Evolutionary conservation across 2,329 filamentous ascomycete species (phyloP).

Genomic region (Fusarium sp.): DNA sequence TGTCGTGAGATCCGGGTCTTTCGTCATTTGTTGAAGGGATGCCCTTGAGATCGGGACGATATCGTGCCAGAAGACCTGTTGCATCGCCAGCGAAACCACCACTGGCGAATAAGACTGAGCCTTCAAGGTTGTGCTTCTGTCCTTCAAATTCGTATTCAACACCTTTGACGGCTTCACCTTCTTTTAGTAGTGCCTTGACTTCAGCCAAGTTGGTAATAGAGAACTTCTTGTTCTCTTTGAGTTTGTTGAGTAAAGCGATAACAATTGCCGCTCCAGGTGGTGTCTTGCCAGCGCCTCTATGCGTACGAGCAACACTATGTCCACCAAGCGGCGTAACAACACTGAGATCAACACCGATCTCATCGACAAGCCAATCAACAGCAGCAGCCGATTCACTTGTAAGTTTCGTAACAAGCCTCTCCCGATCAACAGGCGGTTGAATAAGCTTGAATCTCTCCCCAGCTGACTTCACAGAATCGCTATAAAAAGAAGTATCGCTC

Average conservation of each 20-base stretch:
- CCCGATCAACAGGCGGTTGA: constrained; percentile 48
- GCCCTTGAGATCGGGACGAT: constrained; percentile 69
- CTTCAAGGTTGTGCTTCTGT: constrained; percentile 52
- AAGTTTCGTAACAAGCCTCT: constrained; percentile 61
- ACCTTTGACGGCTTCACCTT: constrained; percentile 57
- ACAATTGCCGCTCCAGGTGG: constrained; percentile 72
- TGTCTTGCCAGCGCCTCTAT: constrained; percentile 65
- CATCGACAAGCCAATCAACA: constrained; percentile 67
- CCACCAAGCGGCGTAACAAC: constrained; percentile 70
- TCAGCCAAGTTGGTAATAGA: constrained; percentile 63
- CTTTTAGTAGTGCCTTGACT: constrained; percentile 62
- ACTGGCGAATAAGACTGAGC: constrained; percentile 68
- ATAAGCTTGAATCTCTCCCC: constrained; percentile 55
- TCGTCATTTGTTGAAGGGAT: constrained; percentile 73
- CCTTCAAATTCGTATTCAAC: constrained; percentile 61
- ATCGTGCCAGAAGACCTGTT: constrained; percentile 64
- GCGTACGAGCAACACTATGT: constrained; percentile 60
- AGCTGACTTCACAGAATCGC: constrained; percentile 68
- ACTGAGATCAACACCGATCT: constrained; percentile 68
- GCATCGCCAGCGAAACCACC: constrained; percentile 74
- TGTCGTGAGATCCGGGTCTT: constrained; percentile 63
- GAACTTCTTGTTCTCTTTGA: constrained; percentile 63
- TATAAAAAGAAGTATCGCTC: constrained; percentile 59
- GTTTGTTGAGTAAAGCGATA: constrained; percentile 61
- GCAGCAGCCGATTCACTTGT: constrained; percentile 61